phyloP scores from a whole-genome alignment of 1,284 basidiomycete genomes.

The Anthracocystis panici-leucophaei region DNA sequence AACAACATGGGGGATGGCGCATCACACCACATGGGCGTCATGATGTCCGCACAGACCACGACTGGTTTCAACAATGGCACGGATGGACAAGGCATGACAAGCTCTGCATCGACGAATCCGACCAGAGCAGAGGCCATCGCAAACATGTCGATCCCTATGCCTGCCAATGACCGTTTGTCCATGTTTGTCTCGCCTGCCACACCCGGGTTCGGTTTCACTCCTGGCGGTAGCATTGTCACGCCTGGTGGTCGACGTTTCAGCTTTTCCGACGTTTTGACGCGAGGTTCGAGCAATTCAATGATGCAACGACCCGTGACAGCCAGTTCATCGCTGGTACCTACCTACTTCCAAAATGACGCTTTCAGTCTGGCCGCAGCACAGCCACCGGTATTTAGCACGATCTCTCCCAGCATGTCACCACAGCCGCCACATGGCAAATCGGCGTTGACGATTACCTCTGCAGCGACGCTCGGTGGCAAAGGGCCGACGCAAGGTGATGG shows the following conservation, averaged over 20 bases:
- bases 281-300: slow-evolving; percentile 8
- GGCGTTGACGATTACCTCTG: neutral
- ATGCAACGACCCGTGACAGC: slow-evolving; percentile 35
- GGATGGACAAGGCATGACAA: neutral
- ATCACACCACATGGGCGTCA: neutral
- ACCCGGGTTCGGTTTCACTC: slow-evolving; percentile 35
- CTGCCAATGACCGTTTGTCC: slow-evolving; percentile 27
- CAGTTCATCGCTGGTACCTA: slow-evolving; percentile 22
- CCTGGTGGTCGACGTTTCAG: slow-evolving; percentile 49
- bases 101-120: slow-evolving; percentile 1
- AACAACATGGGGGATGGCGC: slow-evolving; percentile 7
- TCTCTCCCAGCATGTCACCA: slow-evolving; percentile 16
- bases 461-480: neutral
- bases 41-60: neutral
- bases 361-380: slow-evolving; percentile 13
- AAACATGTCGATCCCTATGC: slow-evolving; percentile 43
- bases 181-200: slow-evolving; percentile 38
- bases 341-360: slow-evolving; percentile 17
- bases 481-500: too few relatives aligned
- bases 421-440: slow-evolving; percentile 21
- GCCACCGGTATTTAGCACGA: slow-evolving; percentile 4
- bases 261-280: slow-evolving; percentile 41
- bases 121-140: slow-evolving; percentile 23
- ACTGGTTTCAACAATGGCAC: neutral
- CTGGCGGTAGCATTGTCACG: slow-evolving; percentile 32